Evolutionary conservation across 1,284 basidiomycete species (phyloP).

Genomic region (Ustilago bromivora): DNA sequence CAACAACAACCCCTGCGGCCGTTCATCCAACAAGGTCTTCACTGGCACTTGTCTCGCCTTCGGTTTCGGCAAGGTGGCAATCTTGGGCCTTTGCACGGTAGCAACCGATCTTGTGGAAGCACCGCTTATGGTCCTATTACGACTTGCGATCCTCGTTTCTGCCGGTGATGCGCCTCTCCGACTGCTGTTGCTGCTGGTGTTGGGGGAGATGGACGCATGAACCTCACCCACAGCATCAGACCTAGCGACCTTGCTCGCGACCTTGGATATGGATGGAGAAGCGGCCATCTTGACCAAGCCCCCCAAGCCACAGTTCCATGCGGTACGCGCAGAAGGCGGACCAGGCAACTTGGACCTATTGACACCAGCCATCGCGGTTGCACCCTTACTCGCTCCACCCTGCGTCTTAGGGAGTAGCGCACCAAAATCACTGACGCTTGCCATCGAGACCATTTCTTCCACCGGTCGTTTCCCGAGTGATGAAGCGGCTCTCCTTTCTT

Average conservation of each 20-base stretch:
- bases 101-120: conserved; percentile 9
- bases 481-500: conserved; percentile 14
- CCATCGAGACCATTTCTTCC: conserved; percentile 3
- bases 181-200: conserved; percentile 1
- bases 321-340: conserved; percentile 32
- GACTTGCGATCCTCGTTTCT: background rate
- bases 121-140: conserved; percentile 13
- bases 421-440: conserved; percentile 41
- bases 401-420: background rate
- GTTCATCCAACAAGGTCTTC: conserved; percentile 35
- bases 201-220: conserved; percentile 7
- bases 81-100: conserved; percentile 22
- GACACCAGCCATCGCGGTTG: no score
- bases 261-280: conserved; percentile 27
- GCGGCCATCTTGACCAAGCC: conserved; percentile 8
- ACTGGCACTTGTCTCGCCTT: conserved; percentile 16
- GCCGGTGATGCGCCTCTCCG: background rate
- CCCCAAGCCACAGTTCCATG: conserved; percentile 14
- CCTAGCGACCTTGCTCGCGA: conserved; percentile 32
- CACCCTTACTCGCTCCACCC: background rate
- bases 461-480: conserved; percentile 34
- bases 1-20: background rate
- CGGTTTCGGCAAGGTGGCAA: conserved; percentile 33
- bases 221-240: conserved; percentile 27
- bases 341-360: conserved; percentile 29